phyloP scores from a whole-genome alignment of 345 rosid species.

The Arabidopsis thaliana region DNA sequence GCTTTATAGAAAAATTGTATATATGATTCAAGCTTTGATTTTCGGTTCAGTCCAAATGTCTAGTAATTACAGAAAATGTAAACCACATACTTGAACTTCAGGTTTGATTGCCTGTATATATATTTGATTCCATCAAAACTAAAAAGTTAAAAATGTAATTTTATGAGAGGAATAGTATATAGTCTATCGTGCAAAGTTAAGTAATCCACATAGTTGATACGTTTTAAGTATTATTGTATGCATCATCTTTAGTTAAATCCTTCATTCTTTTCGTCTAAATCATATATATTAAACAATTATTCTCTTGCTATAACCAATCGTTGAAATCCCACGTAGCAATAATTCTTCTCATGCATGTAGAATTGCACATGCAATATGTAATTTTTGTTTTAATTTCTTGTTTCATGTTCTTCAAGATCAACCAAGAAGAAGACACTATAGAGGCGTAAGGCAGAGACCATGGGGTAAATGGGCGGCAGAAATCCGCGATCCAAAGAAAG shows the following conservation, averaged over 20 bases:
- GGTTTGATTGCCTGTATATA: neutral
- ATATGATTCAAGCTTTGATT: constrained; percentile 6
- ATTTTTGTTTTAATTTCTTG: neutral
- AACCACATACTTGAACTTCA: neutral
- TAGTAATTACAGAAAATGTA: neutral
- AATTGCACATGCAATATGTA: constrained; percentile 29
- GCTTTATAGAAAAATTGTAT: neutral
- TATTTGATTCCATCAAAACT: neutral
- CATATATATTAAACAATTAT: constrained; percentile 4
- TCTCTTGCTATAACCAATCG: neutral
- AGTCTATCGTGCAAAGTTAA: too few species aligned
- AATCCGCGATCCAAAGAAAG: constrained; percentile 82
- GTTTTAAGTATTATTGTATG: constrained; percentile 6
- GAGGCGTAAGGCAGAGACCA: constrained; percentile 95
- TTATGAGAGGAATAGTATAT: constrained; percentile 14
- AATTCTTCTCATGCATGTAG: constrained; percentile 18
- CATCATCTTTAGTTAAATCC: neutral
- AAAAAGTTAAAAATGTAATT: neutral
- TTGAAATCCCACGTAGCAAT: constrained; percentile 28
- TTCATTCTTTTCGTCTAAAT: neutral
- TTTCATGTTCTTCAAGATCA: constrained; percentile 50
- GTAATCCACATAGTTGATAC: constrained; percentile 4
- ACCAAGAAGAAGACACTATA: constrained; percentile 69
- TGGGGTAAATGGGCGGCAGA: constrained; percentile 99
- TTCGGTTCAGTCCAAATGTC: constrained; percentile 3